Evolutionary conservation across 345 rosid species (phyloP), one percentile per base, ranked within the genome.

Genomic region (Eutrema japonicum): DNA sequence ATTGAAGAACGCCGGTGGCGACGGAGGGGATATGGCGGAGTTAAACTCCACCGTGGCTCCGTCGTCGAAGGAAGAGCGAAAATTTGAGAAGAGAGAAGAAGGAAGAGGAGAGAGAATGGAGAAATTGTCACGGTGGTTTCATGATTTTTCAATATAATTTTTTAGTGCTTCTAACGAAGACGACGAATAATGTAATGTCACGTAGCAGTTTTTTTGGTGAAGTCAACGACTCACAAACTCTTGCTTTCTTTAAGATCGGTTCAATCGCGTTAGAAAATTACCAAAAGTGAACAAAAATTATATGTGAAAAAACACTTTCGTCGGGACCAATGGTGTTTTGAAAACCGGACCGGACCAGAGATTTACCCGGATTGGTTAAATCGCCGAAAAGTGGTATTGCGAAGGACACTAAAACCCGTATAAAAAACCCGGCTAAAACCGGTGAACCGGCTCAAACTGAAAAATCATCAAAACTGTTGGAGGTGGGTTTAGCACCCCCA

Each of bases 1-100:
- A 36, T 40, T 11, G 42, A 35, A 35, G 10, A 77, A 22, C 50
- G 49, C n/a, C 77, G 45, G 63, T 26, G 71, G 69, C 48, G 55
- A 68, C 36, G 64, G 50, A 69, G 57, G 58, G 13, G 27, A n/a
- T 13, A 63, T 22, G 54, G 18, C 49, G 68, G 61, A 46, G 68
- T 32, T 22, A 27, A 57, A 35, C 64, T 73, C 77, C 57, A 41
- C 79, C 66, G 70, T 70, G 62, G 52, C 76, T 64, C 76, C 76
- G 61, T 55, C 66, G 73, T 66, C 32, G 68, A 40, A 37, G 70
- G 41, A 42, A 45, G 6, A 56, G 26, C 5, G 22, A 18, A 43
- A 22, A 32, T 18, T 33, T 29, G 62, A 12, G 47, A 22, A 54
- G 59, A 36, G 53, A 61, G 63, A n/a, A n/a, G n/a, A n/a, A 53